Evolutionary conservation across 805 yeast genomes (phyloP).

Genomic region (Candida silvatica): DNA sequence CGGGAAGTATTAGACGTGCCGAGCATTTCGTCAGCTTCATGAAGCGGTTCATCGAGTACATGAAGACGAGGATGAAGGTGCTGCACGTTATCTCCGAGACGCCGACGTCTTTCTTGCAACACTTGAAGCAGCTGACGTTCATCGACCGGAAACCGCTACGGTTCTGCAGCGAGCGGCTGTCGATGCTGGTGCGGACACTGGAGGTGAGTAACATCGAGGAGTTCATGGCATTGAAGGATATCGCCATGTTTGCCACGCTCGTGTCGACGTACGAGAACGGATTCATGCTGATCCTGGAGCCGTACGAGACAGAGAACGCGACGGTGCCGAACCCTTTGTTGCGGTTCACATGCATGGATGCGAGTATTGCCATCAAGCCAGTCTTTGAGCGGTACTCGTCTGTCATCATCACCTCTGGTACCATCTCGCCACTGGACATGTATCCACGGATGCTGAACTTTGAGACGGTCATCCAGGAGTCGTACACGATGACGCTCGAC

Average conservation of each 20-base stretch:
- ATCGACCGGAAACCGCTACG: constrained; percentile 87
- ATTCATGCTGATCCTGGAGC: constrained; percentile 85
- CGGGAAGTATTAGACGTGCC: constrained; percentile 95
- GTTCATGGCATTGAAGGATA: constrained; percentile 85
- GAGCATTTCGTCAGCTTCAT: constrained; percentile 94
- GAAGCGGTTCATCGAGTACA: constrained; percentile 86
- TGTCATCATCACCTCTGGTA: constrained; percentile 93
- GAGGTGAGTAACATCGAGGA: constrained; percentile 88
- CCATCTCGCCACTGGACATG: constrained; percentile 97
- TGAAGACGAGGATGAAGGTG: constrained; percentile 96
- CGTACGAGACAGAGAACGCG: constrained; percentile 86
- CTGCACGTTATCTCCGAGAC: constrained; percentile 97
- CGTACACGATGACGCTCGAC: constrained; percentile 92
- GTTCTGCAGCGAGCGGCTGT: constrained; percentile 86
- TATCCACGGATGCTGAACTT: constrained; percentile 95
- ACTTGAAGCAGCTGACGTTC: constrained; percentile 84
- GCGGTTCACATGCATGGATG: constrained; percentile 91
- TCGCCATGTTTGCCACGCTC: constrained; percentile 93
- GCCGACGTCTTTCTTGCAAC: constrained; percentile 86
- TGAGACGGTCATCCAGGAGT: constrained; percentile 87
- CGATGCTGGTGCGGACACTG: constrained; percentile 80
- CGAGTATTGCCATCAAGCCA: constrained; percentile 96
- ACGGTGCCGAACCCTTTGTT: constrained; percentile 96
- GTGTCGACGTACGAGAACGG: constrained; percentile 95
- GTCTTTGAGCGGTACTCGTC: constrained; percentile 89